Base-by-base conservation (phyloP, 1,139 yeast genomes). In the Suhomyces panamericanus region DNA sequence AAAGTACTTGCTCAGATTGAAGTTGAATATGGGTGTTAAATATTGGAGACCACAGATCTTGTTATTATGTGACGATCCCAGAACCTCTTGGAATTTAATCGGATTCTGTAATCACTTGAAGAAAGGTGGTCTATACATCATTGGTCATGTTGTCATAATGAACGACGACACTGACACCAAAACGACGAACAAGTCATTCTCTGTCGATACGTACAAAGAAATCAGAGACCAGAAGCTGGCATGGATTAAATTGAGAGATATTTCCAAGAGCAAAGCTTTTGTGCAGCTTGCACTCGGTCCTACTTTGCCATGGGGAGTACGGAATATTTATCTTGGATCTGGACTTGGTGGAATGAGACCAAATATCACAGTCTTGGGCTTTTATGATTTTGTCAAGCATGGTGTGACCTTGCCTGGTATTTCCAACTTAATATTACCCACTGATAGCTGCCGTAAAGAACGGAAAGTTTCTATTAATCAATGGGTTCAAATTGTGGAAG, bases 261-360 rank as follows among this genome's bases (percentile, higher is more conserved):
- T 85, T 51, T 77, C 87, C 2, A 78, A 80, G 37, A 80, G 93
- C 41, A 93, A 93, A 60, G 98, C 97, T 0, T 93, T 93, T 73
- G 93, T 93, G 3, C 99, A 93, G 60, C 81, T 93, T 42, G 90
- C 93, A 0, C 77, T 90, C 12, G 96, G 96, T 0, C 93, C 96
- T 0, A 78, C 86, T 2, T 73, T 93, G 33, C 85, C 90, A 0
- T 91, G 98, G 97, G 98, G 99, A n/a, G 95, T 89, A 0, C 71
- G 98, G 48, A 91, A 93, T 60, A 90, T 93, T 13, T 90, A 81
- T 48, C 65, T 91, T 51, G 97, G 97, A 0, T 87, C 96, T 3
- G 99, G 99, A 0, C 70, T 93, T 16, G 99, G 99, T 6, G 97
- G 97, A 12, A 93, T 93, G 98, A 85, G 81, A 56, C 99, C 99